Evolutionary conservation across 2,329 filamentous ascomycete genomes (phyloP), one percentile per base, ranked within the genome.

Genomic region (Fusarium hainanense): DNA sequence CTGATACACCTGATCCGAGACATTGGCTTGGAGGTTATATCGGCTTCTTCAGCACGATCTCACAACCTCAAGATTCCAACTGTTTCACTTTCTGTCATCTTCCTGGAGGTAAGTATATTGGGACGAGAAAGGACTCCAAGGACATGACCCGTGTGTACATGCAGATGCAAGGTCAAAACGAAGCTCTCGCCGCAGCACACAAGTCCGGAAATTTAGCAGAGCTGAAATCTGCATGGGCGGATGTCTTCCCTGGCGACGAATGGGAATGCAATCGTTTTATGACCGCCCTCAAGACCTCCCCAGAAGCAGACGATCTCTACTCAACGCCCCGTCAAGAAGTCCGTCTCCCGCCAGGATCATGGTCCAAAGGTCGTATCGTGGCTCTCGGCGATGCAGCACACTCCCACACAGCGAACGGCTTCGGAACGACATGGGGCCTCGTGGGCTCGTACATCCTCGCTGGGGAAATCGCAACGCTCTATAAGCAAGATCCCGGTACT

Each of bases 1-100:
- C 57, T 5, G 46, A 56, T 6, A 57, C 62, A 14, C 62, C 62
- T 1, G 67, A 70, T 28, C 62, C 67, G 21, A 34, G 66, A 14
- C 50, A 67, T 34, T 51, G 32, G 10, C 48, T 63, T 1, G 67
- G 67, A 6, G 66, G n/a, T 59, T 75, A 69, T 11, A 60, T 68
- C 49, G 66, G 65, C 20, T 68, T 60, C 34, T 69, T 69, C 37
- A 69, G 65, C 30, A n/a, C 14, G 1, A 9, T 27, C 0, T 16
- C 58, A 0, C 34, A 49, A 14, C 37, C 50, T 0, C 49, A 63
- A 2, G 61, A 63, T 16, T 25, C 61, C 0, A 20, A 63, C 9
- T 54, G 30, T 1, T 63, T 63, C 25, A 63, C 61, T 0, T 63
- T 63, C 42, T 63, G 61, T 0, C 61, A 63, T 12, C 20, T 63